Evolutionary conservation across 345 rosid genomes (phyloP).

Genomic region (Aethionema arabicum): DNA sequence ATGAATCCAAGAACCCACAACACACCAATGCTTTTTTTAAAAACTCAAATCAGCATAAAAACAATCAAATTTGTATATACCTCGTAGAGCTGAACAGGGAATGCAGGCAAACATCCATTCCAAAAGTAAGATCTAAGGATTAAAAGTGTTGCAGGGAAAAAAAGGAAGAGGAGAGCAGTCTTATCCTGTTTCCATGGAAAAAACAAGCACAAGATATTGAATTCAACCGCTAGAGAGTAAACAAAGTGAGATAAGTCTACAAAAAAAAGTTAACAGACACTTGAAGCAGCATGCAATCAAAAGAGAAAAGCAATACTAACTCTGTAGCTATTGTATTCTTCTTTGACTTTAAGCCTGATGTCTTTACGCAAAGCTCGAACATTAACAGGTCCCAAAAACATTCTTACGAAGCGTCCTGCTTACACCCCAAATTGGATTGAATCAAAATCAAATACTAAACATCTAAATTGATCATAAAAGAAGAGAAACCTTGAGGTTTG

Average conservation of each 20-base stretch:
- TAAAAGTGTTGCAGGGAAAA: constrained; percentile 78
- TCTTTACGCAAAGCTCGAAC: constrained; percentile 89
- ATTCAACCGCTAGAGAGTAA: background rate
- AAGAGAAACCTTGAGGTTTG: constrained; percentile 58
- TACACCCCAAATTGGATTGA: background rate
- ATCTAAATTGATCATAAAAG: constrained; percentile 4
- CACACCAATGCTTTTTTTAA: constrained; percentile 2
- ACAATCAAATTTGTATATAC: constrained; percentile 33
- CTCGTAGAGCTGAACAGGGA: constrained; percentile 96
- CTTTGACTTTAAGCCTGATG: constrained; percentile 87
- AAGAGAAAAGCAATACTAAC: constrained; percentile 35
- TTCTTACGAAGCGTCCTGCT: constrained; percentile 65
- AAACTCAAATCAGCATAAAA: background rate
- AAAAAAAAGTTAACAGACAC: background rate
- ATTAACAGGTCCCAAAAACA: constrained; percentile 94
- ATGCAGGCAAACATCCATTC: constrained; percentile 90
- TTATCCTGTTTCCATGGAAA: constrained; percentile 65
- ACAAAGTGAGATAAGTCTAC: background rate
- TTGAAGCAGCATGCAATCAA: constrained; percentile 15
- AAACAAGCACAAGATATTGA: background rate
- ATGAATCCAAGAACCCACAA: constrained; percentile 7
- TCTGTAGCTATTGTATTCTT: constrained; percentile 93
- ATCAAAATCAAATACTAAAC: constrained; percentile 1
- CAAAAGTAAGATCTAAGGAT: constrained; percentile 76
- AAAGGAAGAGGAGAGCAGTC: constrained; percentile 90